Percentiles rank a stretch among this genome's conserved stretches.
Evolutionary conservation across 176 grass and related monocot genomes (phyloP).

Genomic region (Secale cereale): DNA sequence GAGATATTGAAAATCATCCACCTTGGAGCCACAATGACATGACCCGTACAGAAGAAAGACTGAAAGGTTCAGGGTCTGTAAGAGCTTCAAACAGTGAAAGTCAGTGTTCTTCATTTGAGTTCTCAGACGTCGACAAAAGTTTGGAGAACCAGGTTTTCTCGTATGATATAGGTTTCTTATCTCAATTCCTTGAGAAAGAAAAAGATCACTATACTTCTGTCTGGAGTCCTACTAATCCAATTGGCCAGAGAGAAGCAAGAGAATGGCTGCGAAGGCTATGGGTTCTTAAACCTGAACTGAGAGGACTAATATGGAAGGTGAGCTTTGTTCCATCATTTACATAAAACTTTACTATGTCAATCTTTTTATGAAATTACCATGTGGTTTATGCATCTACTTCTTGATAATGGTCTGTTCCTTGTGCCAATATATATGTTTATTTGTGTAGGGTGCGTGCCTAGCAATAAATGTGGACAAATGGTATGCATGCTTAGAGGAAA

Average conservation of each 20-base stretch:
- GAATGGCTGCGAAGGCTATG: constrained; percentile 92
- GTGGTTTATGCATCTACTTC: neutral
- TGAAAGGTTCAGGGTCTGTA: constrained; percentile 44
- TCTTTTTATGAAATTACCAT: constrained; percentile 19
- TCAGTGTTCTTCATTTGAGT: constrained; percentile 39
- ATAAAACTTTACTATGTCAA: neutral
- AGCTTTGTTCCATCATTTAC: constrained; percentile 1
- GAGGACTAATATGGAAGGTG: constrained; percentile 92
- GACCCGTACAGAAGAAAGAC: constrained; percentile 56
- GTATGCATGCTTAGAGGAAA: constrained; percentile 71
- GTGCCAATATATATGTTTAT: constrained; percentile 16
- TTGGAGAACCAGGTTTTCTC: constrained; percentile 49
- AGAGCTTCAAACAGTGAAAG: constrained; percentile 25
- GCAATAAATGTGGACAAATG: constrained; percentile 82
- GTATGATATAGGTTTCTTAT: constrained; percentile 87
- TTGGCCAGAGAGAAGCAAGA: constrained; percentile 93
- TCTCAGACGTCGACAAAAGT: constrained; percentile 37
- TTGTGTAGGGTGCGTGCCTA: constrained; percentile 80
- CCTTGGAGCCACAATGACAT: constrained; percentile 56
- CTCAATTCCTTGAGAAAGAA: constrained; percentile 83
- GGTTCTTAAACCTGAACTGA: constrained; percentile 77
- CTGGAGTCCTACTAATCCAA: constrained; percentile 87
- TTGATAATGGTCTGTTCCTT: constrained; percentile 17
- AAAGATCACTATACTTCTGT: constrained; percentile 80
- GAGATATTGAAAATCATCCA: constrained; percentile 34